Conservation (phyloP, 208 protist species). For the Trypanosoma congolense region DNA sequence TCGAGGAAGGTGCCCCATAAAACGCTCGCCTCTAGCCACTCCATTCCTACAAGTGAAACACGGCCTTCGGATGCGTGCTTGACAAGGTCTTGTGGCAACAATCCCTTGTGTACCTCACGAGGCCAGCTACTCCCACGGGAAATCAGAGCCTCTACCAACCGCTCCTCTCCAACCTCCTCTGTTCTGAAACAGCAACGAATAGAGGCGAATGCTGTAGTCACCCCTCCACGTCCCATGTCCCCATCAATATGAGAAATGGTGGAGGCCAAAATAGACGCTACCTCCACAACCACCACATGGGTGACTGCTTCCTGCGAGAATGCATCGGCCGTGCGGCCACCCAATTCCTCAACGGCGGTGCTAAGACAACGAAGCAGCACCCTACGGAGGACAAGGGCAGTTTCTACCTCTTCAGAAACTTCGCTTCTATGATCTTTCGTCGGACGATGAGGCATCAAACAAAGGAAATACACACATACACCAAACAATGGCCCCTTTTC, state of each 20-base stretch:
- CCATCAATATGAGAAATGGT: background rate
- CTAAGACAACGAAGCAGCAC: constrained; percentile 46
- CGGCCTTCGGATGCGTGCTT: constrained; percentile 16
- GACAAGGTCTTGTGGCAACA: constrained; percentile 5
- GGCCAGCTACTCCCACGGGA: constrained; percentile 8
- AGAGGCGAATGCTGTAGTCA: background rate
- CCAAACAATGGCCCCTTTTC: constrained; percentile 21
- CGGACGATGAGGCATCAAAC: constrained; percentile 1
- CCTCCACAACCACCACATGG: constrained; percentile 68
- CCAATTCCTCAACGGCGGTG: constrained; percentile 44
- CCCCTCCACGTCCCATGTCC: background rate
- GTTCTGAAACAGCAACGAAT: background rate
- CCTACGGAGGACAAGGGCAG: constrained; percentile 28
- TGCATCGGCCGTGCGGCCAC: constrained; percentile 38
- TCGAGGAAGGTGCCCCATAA: constrained; percentile 68
- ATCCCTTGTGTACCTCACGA: constrained; percentile 5
- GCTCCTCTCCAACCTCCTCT: background rate
- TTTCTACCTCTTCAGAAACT: background rate
- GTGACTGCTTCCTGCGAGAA: constrained; percentile 47
- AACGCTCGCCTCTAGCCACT: constrained; percentile 47
- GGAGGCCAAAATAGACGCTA: constrained; percentile 28
- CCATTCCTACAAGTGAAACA: constrained; percentile 35
- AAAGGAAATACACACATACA: constrained; percentile 24
- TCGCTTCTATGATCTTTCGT: background rate
- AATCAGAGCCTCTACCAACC: constrained; percentile 4